Evolutionary conservation across 2,329 filamentous ascomycete species (phyloP), one percentile per base, ranked within the genome.

Genomic region (Aspergillus candidus): DNA sequence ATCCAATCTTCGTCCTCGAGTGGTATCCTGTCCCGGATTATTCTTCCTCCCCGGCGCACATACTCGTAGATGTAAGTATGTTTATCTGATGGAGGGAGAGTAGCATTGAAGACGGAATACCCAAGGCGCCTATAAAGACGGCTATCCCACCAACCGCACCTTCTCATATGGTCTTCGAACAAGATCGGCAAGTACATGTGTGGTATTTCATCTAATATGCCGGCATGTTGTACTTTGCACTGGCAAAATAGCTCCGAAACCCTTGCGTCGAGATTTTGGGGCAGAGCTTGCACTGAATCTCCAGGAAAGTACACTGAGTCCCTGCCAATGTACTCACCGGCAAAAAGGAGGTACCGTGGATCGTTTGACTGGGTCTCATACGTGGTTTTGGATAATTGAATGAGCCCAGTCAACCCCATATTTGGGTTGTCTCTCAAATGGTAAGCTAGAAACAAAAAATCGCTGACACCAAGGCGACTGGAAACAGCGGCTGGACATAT

Each of bases 101-200:
- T 61, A 4, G 65, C 18, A 44, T 73, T 72, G 14, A 79, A 58
- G 6, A 78, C 50, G 0, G 77, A 75, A 55, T 82, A 84, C 2
- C 75, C 78, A 15, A 82, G 51, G 37, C 69, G 69, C 11, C 80
- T 70, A 29, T 79, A 66, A 6, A 58, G 43, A 18, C 67, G 70
- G 43, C 77, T 77, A 45, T 74, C 67, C 41, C 73, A 70, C 79
- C 80, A 83, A 12, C 77, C 76, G 53, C 73, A 81, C 35, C 72
- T 72, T 27, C 74, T 72, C n/a, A 61, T 57, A 13, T 75, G 73
- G 44, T 73, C 75, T 50, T 84, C 80, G 8, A 81, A 66, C 0
- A 88, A 61, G 15, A 83, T 72, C 0, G 83, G 82, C 1, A 89
- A 71, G 58, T 84, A 90, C 11, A 87, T 72, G 33, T 73, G 65